Conservation (phyloP, 129 eudicot genomes). For the Chrysanthemum seticuspe region DNA sequence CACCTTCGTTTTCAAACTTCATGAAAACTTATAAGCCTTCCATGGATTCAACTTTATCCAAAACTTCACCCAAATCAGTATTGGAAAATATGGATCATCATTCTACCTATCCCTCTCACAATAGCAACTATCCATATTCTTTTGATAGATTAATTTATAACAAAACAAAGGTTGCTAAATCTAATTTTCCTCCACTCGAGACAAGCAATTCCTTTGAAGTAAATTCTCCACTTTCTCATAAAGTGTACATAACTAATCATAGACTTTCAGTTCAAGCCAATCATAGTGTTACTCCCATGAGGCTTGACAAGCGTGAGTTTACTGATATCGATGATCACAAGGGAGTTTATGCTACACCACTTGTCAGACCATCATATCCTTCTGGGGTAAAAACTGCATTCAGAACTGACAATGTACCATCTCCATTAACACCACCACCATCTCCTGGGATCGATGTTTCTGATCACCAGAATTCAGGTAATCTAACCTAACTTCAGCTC, state of each 20-base stretch:
- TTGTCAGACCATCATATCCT: not conserved
- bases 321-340: conserved; percentile 16
- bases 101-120: not conserved
- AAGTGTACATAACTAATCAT: too few species aligned
- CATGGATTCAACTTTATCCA: conserved; percentile 24
- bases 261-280: too few species aligned
- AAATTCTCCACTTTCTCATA: too few species aligned
- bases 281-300: too few species aligned
- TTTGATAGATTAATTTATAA: too few species aligned
- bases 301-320: not conserved
- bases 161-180: not conserved
- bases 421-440: conserved; percentile 44
- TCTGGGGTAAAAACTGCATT: not conserved
- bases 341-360: conserved; percentile 16
- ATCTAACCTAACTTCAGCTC: conserved; percentile 6
- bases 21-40: conserved; percentile 52
- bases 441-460: conserved; percentile 65
- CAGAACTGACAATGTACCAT: not conserved
- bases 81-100: conserved; percentile 47
- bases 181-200: not conserved
- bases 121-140: too few species aligned
- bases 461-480: conserved; percentile 63
- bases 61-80: conserved; percentile 87
- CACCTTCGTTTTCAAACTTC: conserved; percentile 65
- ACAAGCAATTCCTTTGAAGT: too few species aligned